Conservation (phyloP, 176 grass and related monocot species). For the Carex scoparia region DNA sequence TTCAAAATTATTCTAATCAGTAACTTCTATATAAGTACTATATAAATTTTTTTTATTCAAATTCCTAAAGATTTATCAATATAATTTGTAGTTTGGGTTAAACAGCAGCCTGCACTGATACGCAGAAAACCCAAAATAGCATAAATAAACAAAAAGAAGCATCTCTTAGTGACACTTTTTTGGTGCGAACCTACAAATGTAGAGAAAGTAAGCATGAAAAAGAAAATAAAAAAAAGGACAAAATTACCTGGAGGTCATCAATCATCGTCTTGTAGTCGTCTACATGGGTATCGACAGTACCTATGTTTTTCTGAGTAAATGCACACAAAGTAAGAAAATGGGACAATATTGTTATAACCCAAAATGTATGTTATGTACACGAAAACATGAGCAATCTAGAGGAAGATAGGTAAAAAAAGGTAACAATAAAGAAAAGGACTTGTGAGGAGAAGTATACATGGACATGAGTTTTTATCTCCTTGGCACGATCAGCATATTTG, state of each 20-base stretch:
- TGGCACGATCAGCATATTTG: slow-evolving; percentile 97
- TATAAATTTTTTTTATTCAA: background rate
- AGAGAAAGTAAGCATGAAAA: slow-evolving; percentile 18
- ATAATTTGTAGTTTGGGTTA: background rate
- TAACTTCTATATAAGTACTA: background rate
- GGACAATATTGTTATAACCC: background rate
- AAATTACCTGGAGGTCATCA: slow-evolving; percentile 76
- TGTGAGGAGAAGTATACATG: slow-evolving; percentile 50
- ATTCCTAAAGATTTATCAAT: background rate
- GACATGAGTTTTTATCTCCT: slow-evolving; percentile 99
- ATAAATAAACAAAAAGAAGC: background rate
- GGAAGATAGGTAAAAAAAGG: background rate
- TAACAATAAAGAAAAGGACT: background rate
- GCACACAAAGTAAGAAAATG: slow-evolving; percentile 24
- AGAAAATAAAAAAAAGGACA: slow-evolving; percentile 14
- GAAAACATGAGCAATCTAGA: background rate
- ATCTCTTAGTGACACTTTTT: background rate
- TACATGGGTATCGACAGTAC: slow-evolving; percentile 83
- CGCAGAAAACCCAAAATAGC: background rate
- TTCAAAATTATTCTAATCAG: slow-evolving; percentile 29
- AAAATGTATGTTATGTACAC: background rate
- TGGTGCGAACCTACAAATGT: background rate
- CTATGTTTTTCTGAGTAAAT: slow-evolving; percentile 87
- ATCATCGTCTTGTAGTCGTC: slow-evolving; percentile 95
- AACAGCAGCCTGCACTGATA: background rate